phyloP scores from a whole-genome alignment of 1,284 basidiomycete genomes.

The Cystobasidium pallidum region DNA sequence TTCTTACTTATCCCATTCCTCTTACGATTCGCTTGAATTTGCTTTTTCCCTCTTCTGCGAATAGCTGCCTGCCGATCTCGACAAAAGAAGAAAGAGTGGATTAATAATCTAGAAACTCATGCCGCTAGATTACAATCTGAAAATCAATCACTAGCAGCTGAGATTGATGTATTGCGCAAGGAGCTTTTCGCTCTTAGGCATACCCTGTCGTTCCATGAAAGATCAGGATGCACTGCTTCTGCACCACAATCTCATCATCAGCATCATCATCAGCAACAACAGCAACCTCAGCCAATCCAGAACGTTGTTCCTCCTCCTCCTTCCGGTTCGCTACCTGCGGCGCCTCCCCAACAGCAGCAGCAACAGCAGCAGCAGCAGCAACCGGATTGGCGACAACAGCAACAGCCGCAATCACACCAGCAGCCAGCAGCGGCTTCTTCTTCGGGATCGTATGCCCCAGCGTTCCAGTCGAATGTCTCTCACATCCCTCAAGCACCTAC shows the following conservation, averaged over 20 bases:
- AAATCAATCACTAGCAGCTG: slow-evolving; percentile 33
- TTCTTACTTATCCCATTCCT: no score
- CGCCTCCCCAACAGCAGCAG: slow-evolving; percentile 8
- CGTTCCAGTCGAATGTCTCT: neutral
- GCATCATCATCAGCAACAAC: no score
- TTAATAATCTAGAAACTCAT: slow-evolving; percentile 41
- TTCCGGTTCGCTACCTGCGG: neutral
- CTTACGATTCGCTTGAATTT: no score
- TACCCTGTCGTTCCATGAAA: slow-evolving; percentile 41
- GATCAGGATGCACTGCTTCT: slow-evolving; percentile 29
- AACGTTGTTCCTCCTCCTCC: neutral
- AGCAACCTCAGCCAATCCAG: neutral
- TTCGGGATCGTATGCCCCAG: slow-evolving; percentile 1
- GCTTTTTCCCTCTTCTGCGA: neutral
- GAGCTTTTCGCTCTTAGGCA: slow-evolving; percentile 39
- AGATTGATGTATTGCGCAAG: slow-evolving; percentile 36
- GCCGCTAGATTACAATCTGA: slow-evolving; percentile 40
- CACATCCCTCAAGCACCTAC: slow-evolving; percentile 6
- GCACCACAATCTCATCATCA: neutral
- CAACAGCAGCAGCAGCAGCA: slow-evolving; percentile 22
- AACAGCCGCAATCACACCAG: slow-evolving; percentile 1
- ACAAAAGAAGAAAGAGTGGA: slow-evolving; percentile 49
- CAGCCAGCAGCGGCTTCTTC: slow-evolving; percentile 7
- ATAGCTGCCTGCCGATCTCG: slow-evolving; percentile 45
- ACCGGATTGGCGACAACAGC: slow-evolving; percentile 11